Percentiles rank a stretch among this genome's conserved stretches.
Conservation (phyloP, 176 grass and related monocot genomes). For the Phoenix roebelenii region DNA sequence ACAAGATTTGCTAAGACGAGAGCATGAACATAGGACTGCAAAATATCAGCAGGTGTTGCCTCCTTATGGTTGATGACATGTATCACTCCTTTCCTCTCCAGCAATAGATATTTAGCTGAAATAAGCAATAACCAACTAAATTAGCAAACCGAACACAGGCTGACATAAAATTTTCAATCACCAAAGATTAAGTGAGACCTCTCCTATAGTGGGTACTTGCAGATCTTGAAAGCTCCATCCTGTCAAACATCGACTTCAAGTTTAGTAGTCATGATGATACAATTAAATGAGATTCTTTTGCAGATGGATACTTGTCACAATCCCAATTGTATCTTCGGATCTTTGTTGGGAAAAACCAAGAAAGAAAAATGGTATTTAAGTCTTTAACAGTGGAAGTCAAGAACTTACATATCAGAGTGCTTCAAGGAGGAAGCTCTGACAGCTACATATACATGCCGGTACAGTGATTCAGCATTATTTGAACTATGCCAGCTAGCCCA, state of each 20-base stretch:
- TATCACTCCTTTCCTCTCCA: slow-evolving; percentile 48
- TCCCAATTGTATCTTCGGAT: too few relatives aligned
- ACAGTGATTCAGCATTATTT: slow-evolving; percentile 39
- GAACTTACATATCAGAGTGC: slow-evolving; percentile 67
- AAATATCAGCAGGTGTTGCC: slow-evolving; percentile 56
- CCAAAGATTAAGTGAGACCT: slow-evolving; percentile 22
- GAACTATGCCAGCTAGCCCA: slow-evolving; percentile 58
- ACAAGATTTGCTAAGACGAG: slow-evolving; percentile 31
- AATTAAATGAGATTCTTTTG: too few relatives aligned
- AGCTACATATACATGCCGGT: slow-evolving; percentile 55
- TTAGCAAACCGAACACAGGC: slow-evolving; percentile 1
- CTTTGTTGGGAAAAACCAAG: neutral
- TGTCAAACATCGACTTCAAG: slow-evolving; percentile 18
- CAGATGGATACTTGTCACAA: too few relatives aligned
- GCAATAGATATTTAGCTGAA: slow-evolving; percentile 69
- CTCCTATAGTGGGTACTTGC: slow-evolving; percentile 42
- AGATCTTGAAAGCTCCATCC: slow-evolving; percentile 54
- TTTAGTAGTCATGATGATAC: too few relatives aligned
- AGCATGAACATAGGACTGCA: slow-evolving; percentile 69
- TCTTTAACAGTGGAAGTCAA: neutral
- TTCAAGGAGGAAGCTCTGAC: slow-evolving; percentile 63
- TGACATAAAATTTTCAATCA: slow-evolving; percentile 1
- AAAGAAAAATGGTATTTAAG: neutral
- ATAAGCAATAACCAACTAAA: neutral
- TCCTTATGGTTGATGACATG: slow-evolving; percentile 70